Conservation (phyloP, 495 filamentous ascomycete species). For the Penicillium taxi region DNA sequence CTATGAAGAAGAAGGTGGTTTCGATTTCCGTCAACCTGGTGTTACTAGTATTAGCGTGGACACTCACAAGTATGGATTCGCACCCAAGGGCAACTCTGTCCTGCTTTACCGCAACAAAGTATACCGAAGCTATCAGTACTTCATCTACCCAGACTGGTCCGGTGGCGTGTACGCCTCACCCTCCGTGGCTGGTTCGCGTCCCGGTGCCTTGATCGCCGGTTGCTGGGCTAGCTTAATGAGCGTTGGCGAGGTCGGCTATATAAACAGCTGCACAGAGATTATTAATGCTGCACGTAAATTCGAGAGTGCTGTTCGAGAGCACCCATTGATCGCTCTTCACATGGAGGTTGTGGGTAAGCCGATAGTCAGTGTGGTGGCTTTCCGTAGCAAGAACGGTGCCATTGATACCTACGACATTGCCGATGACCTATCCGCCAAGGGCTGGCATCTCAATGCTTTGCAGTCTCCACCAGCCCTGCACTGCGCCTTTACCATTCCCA, state of each 20-base stretch:
- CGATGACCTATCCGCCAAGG: constrained; percentile 69
- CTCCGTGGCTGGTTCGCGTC: constrained; percentile 79
- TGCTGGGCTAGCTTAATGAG: constrained; percentile 89
- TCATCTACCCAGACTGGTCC: constrained; percentile 88
- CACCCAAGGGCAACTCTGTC: constrained; percentile 91
- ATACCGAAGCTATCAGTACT: constrained; percentile 86
- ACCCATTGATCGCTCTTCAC: constrained; percentile 57
- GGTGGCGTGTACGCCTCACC: constrained; percentile 95
- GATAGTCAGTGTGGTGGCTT: constrained; percentile 83
- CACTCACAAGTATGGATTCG: constrained; percentile 99
- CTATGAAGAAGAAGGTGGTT: constrained; percentile 59
- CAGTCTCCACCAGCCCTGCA: constrained; percentile 92
- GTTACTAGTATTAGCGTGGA: constrained; percentile 94
- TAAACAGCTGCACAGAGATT: constrained; percentile 74
- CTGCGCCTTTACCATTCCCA: constrained; percentile 86
- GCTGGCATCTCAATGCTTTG: constrained; percentile 94
- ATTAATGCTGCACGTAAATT: constrained; percentile 83
- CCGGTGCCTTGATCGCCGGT: constrained; percentile 86
- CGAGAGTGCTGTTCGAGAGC: constrained; percentile 60
- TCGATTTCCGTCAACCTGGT: constrained; percentile 90
- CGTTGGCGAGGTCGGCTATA: constrained; percentile 84
- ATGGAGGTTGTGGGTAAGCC: constrained; percentile 78
- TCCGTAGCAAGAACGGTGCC: constrained; percentile 56
- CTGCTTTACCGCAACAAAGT: constrained; percentile 76
- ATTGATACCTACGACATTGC: constrained; percentile 85